Evolutionary conservation across 2,329 filamentous ascomycete genomes (phyloP), one percentile per base, ranked within the genome.

Genomic region (Malbranchea cinnamomea): DNA sequence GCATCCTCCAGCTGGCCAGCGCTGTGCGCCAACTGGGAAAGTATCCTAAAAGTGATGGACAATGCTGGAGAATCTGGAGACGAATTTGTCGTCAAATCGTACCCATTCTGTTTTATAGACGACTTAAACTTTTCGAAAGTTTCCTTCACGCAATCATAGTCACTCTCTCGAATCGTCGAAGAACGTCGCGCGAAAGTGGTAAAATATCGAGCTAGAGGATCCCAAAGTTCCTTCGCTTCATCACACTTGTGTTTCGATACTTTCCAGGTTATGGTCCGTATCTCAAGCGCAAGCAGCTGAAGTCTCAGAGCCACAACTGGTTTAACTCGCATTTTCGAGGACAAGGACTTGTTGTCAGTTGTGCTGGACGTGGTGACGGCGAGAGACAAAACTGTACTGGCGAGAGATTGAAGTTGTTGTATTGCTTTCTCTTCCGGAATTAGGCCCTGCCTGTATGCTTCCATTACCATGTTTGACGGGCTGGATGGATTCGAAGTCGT

Each of bases 401-500:
- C 56, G 4, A 62, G 43, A 2, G 56, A 40, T 32, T 61, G 55
- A n/a, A 64, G 43, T 34, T 63, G 58, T 12, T 54, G 39, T 8
- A 55, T 55, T 15, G 54, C 54, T 33, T 59, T 58, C 21, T 59
- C 56, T 15, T 43, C 44, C 3, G 46, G 33, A 4, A 61, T 31
- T n/a, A 35, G 39, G 4, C 50, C 49, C 2, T 45, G 39, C n/a
- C 59, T 46, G 9, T 54, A 30, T 3, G 56, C 58, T 12, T 43
- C 42, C 28, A 52, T 19, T 22, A 60, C 59, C 2, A 61, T 37
- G 24, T 48, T 51, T 4, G 48, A 49, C 15, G 57, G 58, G 29
- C 55, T 59, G 32, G 50, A 52, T 13, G 40, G 37, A 13, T 52
- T 50, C 2, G 48, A 45, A 5, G 53, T 26, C 30, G 50, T 43